Conservation (phyloP, 176 grass and related monocot species). For the Oryza coarctata region DNA sequence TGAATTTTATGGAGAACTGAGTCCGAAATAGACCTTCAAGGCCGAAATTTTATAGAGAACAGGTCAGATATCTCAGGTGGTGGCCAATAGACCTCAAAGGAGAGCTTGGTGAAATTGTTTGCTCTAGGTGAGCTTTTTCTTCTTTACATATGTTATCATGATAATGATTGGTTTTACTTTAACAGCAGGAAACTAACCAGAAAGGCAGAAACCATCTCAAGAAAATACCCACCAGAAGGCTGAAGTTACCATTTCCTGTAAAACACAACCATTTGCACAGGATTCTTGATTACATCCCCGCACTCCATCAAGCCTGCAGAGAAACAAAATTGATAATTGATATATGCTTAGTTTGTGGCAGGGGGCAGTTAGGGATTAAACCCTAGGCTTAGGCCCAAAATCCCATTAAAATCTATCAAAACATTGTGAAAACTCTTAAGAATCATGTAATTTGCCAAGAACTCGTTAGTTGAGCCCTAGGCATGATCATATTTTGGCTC, state of each 20-base stretch:
- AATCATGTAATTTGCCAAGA: no score
- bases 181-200: not conserved
- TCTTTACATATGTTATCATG: not conserved
- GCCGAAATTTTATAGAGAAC: no score
- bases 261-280: not conserved
- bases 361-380: no score
- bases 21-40: not conserved
- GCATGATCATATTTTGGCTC: no score
- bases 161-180: not conserved
- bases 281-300: not conserved
- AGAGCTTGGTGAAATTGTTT: not conserved
- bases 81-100: not conserved
- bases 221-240: not conserved
- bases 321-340: not conserved
- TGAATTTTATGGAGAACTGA: not conserved
- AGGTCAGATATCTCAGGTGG: not conserved
- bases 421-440: no score
- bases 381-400: no score
- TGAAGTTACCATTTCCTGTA: conserved; percentile 14
- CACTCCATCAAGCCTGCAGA: not conserved
- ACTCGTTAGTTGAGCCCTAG: no score
- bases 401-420: no score
- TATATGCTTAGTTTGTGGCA: not conserved
- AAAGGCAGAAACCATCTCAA: not conserved
- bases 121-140: not conserved